Conservation (phyloP, 176 grass and related monocot genomes). For the Chrysopogon serrulatus region DNA sequence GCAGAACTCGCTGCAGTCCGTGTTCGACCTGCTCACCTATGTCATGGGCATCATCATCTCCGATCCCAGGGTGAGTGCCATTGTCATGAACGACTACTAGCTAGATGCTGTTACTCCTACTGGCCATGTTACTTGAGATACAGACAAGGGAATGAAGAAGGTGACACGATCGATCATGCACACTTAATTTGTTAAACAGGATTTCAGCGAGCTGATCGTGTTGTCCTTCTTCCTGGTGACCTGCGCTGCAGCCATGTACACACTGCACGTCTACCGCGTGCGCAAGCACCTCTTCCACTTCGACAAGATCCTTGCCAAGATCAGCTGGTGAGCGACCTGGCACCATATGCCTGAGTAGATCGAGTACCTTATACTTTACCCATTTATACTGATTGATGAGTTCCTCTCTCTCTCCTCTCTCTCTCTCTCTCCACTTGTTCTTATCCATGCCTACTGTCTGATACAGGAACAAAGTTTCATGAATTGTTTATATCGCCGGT, state of each 20-base stretch:
- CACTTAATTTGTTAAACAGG: conserved; percentile 31
- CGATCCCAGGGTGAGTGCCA: conserved; percentile 57
- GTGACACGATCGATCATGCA: too few relatives aligned
- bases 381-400: too few relatives aligned
- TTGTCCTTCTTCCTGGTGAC: conserved; percentile 88
- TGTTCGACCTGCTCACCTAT: conserved; percentile 86
- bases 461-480: background rate
- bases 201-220: conserved; percentile 71
- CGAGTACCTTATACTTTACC: background rate
- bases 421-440: background rate
- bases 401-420: too few relatives aligned
- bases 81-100: background rate
- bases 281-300: conserved; percentile 90
- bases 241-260: conserved; percentile 62
- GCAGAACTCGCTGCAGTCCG: conserved; percentile 88
- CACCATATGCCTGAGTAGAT: background rate
- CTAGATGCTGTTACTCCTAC: too few relatives aligned
- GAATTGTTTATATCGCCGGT: background rate
- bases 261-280: conserved; percentile 58
- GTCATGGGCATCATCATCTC: conserved; percentile 90
- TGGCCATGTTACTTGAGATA: too few relatives aligned
- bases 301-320: conserved; percentile 61
- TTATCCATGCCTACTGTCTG: background rate
- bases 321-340: conserved; percentile 16
- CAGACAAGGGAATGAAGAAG: too few relatives aligned